Evolutionary conservation across 1,284 basidiomycete genomes (phyloP).

Genomic region (Peniophora sp.): DNA sequence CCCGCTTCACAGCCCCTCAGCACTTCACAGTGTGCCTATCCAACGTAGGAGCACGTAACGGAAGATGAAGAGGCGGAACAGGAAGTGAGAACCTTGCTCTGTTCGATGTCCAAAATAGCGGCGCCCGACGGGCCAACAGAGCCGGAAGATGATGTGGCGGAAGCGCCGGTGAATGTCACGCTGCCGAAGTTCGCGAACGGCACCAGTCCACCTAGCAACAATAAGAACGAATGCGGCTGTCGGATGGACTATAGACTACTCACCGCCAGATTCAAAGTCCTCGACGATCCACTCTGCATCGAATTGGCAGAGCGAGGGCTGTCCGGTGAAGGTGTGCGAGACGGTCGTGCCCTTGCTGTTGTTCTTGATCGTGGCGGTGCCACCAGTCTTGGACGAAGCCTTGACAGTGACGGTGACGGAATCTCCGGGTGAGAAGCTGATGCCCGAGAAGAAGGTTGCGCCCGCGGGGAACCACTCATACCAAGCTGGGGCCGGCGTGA

Average conservation of each 20-base stretch:
- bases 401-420: slow-evolving; percentile 21
- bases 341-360: slow-evolving; percentile 20
- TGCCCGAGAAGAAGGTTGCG: slow-evolving; percentile 25
- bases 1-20: too few relatives aligned
- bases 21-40: too few relatives aligned
- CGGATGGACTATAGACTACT: too few relatives aligned
- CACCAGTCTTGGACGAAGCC: slow-evolving; percentile 17
- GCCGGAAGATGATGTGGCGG: slow-evolving; percentile 20
- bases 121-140: slow-evolving; percentile 12
- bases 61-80: neutral
- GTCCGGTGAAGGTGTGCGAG: slow-evolving; percentile 20
- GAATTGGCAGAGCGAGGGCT: slow-evolving; percentile 23
- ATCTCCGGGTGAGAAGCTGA: slow-evolving; percentile 21
- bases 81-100: neutral
- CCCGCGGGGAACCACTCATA: slow-evolving; percentile 31
- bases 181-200: slow-evolving; percentile 30
- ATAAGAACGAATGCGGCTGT: too few relatives aligned
- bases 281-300: slow-evolving; percentile 29
- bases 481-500: slow-evolving; percentile 22
- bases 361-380: slow-evolving; percentile 23
- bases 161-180: slow-evolving; percentile 21
- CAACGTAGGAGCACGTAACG: neutral
- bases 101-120: slow-evolving; percentile 14
- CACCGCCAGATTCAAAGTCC: slow-evolving; percentile 23
- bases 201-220: too few relatives aligned